phyloP scores from a whole-genome alignment of 1,139 yeast genomes.

The Kazachstania sp. region DNA sequence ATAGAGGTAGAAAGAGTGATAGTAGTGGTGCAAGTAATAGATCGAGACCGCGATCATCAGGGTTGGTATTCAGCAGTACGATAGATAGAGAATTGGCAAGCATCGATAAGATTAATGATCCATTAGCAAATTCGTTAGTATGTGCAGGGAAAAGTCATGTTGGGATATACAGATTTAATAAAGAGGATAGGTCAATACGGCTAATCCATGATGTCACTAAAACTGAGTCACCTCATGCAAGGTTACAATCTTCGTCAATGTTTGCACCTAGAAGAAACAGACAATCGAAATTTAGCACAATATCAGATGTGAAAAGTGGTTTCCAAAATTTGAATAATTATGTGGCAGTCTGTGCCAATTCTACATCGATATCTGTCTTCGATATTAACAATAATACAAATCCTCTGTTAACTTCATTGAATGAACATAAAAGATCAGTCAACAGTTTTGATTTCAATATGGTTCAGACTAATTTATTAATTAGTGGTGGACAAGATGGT shows the following conservation, averaged over 20 bases:
- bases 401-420: constrained; percentile 39
- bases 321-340: constrained; percentile 36
- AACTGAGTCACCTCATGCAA: constrained; percentile 7
- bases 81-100: constrained; percentile 26
- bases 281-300: constrained; percentile 39
- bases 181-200: constrained; percentile 14
- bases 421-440: constrained; percentile 74
- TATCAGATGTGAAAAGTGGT: constrained; percentile 43
- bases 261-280: constrained; percentile 16
- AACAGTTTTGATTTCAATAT: constrained; percentile 68
- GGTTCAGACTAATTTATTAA: constrained; percentile 47
- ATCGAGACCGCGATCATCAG: constrained; percentile 12
- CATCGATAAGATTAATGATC: constrained; percentile 28
- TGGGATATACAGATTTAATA: constrained; percentile 25
- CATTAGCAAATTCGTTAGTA: constrained; percentile 17
- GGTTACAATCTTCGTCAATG: constrained; percentile 7
- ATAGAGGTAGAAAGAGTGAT: not conserved
- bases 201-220: constrained; percentile 20
- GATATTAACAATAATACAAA: constrained; percentile 39
- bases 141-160: constrained; percentile 30
- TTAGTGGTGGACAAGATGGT: constrained; percentile 92
- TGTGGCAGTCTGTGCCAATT: constrained; percentile 39
- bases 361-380: constrained; percentile 44
- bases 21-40: not conserved
- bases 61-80: constrained; percentile 15